A percentile compares a stretch with the other conserved stretches of the same genome.
Evolutionary conservation across 371 early-diverging fungal genomes (phyloP).

Genomic region (Syncephalastrum contaminatum): DNA sequence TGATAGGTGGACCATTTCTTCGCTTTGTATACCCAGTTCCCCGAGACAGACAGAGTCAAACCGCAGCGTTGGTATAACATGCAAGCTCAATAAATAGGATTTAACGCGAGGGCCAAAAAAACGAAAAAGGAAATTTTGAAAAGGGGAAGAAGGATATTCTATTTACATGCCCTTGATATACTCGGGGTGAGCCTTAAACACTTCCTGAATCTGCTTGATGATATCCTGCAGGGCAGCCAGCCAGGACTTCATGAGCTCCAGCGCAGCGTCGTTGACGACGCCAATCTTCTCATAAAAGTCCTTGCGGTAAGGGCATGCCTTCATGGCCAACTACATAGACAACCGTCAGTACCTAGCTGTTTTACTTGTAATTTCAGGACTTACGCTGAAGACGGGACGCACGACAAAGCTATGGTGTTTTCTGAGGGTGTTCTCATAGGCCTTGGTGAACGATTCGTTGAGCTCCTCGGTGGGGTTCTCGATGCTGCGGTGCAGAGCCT

Average conservation of each 20-base stretch:
- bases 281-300: constrained; percentile 88
- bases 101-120: too few relatives aligned
- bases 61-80: too few relatives aligned
- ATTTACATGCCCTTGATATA: constrained; percentile 56
- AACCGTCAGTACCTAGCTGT: background rate
- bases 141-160: background rate
- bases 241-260: constrained; percentile 66
- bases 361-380: constrained; percentile 11
- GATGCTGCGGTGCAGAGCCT: constrained; percentile 73
- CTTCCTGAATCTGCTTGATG: constrained; percentile 36
- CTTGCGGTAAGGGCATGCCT: constrained; percentile 86
- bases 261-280: constrained; percentile 54
- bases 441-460: constrained; percentile 75
- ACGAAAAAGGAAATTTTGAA: too few relatives aligned
- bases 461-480: constrained; percentile 77
- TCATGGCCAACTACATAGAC: constrained; percentile 80
- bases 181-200: constrained; percentile 36
- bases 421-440: constrained; percentile 79
- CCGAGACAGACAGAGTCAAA: too few relatives aligned
- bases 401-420: constrained; percentile 84
- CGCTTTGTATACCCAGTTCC: too few relatives aligned
- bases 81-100: too few relatives aligned
- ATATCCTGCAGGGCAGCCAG: constrained; percentile 67
- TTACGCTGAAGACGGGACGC: constrained; percentile 78
- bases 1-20: too few relatives aligned